phyloP scores from a whole-genome alignment of 305 asterid species.

The Salvia sclarea region DNA sequence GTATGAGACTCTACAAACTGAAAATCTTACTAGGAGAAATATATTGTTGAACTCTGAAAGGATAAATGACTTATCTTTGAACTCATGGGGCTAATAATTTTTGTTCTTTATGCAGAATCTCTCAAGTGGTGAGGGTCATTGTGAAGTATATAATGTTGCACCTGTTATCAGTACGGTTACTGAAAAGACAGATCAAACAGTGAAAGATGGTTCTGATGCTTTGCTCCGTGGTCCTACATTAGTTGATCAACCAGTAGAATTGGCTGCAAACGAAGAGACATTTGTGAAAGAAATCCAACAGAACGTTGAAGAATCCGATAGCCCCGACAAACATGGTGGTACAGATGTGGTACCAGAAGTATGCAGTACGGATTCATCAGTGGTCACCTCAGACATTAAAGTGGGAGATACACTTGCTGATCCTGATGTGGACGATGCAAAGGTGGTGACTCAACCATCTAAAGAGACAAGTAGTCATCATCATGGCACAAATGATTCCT shows the following conservation, averaged over 20 bases:
- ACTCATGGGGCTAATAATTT: not conserved
- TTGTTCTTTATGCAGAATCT: conserved; percentile 20
- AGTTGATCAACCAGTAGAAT: conserved; percentile 29
- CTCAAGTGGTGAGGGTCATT: conserved; percentile 35
- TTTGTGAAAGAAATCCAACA: conserved; percentile 12
- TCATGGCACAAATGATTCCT: not conserved
- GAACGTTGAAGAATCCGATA: conserved; percentile 28
- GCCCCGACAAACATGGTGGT: not conserved
- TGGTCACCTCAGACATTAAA: not conserved
- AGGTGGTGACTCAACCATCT: conserved; percentile 1
- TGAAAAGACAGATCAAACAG: not conserved
- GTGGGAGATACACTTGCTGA: not conserved
- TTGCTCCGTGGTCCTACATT: too few relatives aligned
- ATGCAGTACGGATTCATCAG: conserved; percentile 1
- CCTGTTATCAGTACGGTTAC: conserved; percentile 23
- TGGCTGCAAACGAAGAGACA: not conserved
- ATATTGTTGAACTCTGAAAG: not conserved
- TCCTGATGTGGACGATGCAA: not conserved
- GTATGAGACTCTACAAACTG: not conserved
- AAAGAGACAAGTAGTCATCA: not conserved
- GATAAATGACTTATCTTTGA: not conserved
- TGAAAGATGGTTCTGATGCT: too few relatives aligned
- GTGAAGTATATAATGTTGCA: conserved; percentile 17
- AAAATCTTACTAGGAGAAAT: not conserved
- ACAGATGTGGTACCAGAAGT: conserved; percentile 17